These are phyloP conservation scores for Mycena galopus DNA, from an alignment of 768 basidiomycete species.

Conservation along the genomic window DNA sequence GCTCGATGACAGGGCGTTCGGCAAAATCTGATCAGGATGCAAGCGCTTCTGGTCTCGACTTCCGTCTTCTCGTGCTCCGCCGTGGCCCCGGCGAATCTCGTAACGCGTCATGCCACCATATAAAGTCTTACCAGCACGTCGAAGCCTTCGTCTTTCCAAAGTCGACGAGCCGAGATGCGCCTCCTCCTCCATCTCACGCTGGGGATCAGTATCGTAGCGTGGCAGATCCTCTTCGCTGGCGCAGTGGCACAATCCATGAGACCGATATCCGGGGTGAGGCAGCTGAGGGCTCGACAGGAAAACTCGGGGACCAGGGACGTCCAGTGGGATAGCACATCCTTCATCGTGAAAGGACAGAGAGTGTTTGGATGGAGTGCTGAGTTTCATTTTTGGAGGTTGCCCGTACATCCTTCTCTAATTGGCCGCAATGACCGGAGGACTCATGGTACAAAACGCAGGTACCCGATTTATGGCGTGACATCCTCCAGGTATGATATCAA, in stretches of 20 bases:
- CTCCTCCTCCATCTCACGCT: conserved; percentile 13
- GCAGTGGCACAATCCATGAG: background rate
- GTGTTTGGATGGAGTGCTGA: conserved; percentile 30
- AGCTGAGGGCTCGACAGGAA: conserved; percentile 13
- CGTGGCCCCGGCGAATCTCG: conserved; percentile 11
- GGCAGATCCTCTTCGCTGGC: conserved; percentile 11
- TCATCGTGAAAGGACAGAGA: conserved; percentile 28
- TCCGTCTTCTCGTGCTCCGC: conserved; percentile 5
- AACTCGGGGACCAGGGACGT: conserved; percentile 18
- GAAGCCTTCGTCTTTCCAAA: conserved; percentile 3
- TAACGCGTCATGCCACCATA: conserved; percentile 17
- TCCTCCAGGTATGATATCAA: conserved; percentile 16
- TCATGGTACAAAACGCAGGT: background rate
- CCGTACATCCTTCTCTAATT: conserved; percentile 8
- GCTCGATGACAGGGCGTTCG: conserved; percentile 2
- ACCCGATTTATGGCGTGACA: conserved; percentile 29
- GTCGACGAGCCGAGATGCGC: conserved; percentile 23
- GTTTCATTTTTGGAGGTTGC: conserved; percentile 32
- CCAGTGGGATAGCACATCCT: conserved; percentile 28
- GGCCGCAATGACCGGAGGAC: no score
- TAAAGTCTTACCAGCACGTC: conserved; percentile 7
- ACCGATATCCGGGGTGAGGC: background rate
- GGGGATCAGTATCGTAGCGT: conserved; percentile 7
- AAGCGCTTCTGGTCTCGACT: conserved; percentile 12
- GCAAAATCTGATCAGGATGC: no score